Base-by-base conservation (phyloP, 306 rosid species). In the Malus fusca region DNA sequence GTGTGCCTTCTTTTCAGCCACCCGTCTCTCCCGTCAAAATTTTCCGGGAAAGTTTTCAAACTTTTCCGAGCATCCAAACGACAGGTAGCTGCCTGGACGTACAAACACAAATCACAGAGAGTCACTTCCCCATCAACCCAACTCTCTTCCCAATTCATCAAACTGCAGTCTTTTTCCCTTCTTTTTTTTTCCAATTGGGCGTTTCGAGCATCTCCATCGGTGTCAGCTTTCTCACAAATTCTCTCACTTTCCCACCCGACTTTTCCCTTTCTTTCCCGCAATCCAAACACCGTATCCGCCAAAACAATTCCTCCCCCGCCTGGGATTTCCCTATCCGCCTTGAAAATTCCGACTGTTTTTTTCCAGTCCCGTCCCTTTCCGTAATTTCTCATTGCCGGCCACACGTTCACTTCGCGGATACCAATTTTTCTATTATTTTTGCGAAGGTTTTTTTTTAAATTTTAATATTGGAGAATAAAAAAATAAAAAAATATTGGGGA, bases 201-300 rank as follows among this genome's bases (percentile, higher is more conserved):
- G 67, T 61, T 79, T 51, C 42, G 70, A 9, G 48, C 56, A 48
- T 66, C 62, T 21, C 70, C 55, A 48, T 60, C 65, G 28, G 18
- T 83, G 84, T 74, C 78, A 77, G 85, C 88, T 77, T 81, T 82
- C 80, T 73, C 71, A 40, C 55, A 76, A 72, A 77, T 84, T 76
- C 82, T 60, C 82, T 77, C 53, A 18, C 87, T 72, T 74, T 64
- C 79, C 21, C 53, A 33, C n/a, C 55, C 55, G 37, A 30, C 69
- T 26, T 68, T 35, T 72, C 64, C 58, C 74, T 73, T 58, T 51
- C 67, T 43, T 72, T 71, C 78, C 25, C 28, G 68, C 85, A 71
- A 73, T 80, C 90, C 83, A 85, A 84, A 79, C 90, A 85, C 35
- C 82, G 74, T 35, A 83, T 76, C 83, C 33, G 87, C 88, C 88